Evolutionary conservation across 495 filamentous ascomycete species (phyloP), one percentile per base, ranked within the genome.

Genomic region (Cercophora sp.): DNA sequence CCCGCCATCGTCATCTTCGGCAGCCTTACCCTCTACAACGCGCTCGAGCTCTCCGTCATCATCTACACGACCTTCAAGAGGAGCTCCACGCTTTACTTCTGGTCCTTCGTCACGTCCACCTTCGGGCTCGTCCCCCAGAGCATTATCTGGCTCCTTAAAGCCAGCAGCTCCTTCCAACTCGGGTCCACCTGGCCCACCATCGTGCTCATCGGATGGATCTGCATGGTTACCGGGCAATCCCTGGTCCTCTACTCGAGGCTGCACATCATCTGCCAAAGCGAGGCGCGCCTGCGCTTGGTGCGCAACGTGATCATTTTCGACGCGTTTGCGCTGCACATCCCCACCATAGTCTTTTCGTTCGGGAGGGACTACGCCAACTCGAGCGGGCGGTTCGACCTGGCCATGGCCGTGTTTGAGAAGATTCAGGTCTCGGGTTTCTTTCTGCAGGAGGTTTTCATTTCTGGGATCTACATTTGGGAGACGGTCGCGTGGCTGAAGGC

Each of bases 221-320:
- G 57, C 15, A 85, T 85, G 81, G 80, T 87, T 3, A 84, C 82
- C 0, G 83, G 82, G n/a, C 83, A 85, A 61, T 81, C 81, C 4
- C 57, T 86, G 32, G 83, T 87, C 6, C 71, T 87, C 16, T 86
- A 82, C 66, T 86, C 83, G 4, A 77, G 84, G n/a, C 73, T 87
- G 4, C 80, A 86, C 56, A 66, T 86, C 36, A 71, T 88, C 26
- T 61, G 79, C 23, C 66, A 68, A 22, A 77, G 78, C 23, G 68
- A 67, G n/a, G 67, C 66, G 23, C 60, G 74, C n/a, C 67, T 85
- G 2, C 73, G 77, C 13, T 63, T 67, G 25, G 73, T 85, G 1
- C 69, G 82, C 11, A 60, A 45, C 47, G 83, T 85, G 78, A 85
- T 87, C 55, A 64, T 83, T 8, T 41, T 79, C 61, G 66, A 85